Conservation (phyloP, 2,329 filamentous ascomycete species). For the Phialocephala sp. region DNA sequence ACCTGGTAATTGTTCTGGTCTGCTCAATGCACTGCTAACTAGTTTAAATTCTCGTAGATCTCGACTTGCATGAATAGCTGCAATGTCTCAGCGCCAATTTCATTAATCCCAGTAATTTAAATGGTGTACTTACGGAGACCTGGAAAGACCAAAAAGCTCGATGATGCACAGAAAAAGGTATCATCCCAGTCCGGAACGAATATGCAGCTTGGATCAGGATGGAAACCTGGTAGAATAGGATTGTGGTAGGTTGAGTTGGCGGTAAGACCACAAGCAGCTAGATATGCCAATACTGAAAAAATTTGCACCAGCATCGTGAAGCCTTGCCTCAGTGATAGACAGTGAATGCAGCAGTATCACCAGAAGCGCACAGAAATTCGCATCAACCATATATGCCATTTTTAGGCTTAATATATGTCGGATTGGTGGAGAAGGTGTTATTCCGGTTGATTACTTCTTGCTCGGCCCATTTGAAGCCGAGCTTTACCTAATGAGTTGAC, state of each 20-base stretch:
- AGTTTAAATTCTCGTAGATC: conserved; percentile 58
- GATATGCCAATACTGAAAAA: not conserved
- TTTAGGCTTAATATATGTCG: conserved; percentile 10
- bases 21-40: conserved; percentile 47
- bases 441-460: not conserved
- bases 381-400: not conserved
- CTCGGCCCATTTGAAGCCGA: not conserved
- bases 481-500: not conserved
- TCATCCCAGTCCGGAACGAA: conserved; percentile 43
- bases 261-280: not conserved
- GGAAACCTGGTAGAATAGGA: conserved; percentile 51
- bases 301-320: not conserved
- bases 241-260: conserved; percentile 39
- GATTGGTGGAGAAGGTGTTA: not conserved
- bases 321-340: too few species aligned
- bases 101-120: not conserved
- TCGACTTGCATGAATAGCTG: conserved; percentile 52
- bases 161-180: conserved; percentile 49
- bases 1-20: conserved; percentile 48
- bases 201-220: conserved; percentile 50
- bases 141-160: conserved; percentile 49
- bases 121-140: conserved; percentile 41
- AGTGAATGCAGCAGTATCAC: not conserved
- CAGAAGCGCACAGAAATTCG: not conserved
- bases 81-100: not conserved